A percentile compares a stretch with the other conserved stretches of the same genome.
Evolutionary conservation across 2,329 filamentous ascomycete species (phyloP).

Genomic region (Xylariaceae sp.): DNA sequence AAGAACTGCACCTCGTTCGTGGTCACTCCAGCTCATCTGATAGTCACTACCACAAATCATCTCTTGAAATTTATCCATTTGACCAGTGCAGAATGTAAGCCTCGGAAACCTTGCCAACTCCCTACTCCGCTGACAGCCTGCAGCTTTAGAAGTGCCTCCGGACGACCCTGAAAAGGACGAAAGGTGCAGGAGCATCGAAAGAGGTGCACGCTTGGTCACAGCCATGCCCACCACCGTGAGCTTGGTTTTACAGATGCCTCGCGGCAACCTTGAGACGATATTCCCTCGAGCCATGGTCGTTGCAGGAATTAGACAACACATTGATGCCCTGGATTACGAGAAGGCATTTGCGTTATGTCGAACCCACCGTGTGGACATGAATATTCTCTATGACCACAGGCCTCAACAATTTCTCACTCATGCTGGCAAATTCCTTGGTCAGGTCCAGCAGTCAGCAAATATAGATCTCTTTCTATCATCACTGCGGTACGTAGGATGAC

Average conservation of each 20-base stretch:
- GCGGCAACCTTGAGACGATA: conserved; percentile 92
- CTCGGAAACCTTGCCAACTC: conserved; percentile 1
- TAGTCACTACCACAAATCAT: conserved; percentile 89
- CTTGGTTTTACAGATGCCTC: conserved; percentile 86
- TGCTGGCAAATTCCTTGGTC: conserved; percentile 70
- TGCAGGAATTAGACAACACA: conserved; percentile 74
- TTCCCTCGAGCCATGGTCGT: conserved; percentile 89
- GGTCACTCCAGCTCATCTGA: conserved; percentile 71
- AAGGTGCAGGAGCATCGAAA: conserved; percentile 83
- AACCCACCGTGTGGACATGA: conserved; percentile 94
- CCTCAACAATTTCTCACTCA: conserved; percentile 76
- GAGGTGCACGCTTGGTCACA: conserved; percentile 78
- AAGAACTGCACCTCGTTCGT: conserved; percentile 91
- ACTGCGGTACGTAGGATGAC: conserved; percentile 52
- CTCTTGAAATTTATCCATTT: conserved; percentile 92
- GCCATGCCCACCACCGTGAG: conserved; percentile 84
- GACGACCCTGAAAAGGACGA: conserved; percentile 92
- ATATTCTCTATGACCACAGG: conserved; percentile 91
- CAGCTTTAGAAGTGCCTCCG: conserved; percentile 71
- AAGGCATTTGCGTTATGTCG: conserved; percentile 82
- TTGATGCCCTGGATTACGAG: conserved; percentile 73
- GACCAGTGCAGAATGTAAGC: conserved; percentile 53
- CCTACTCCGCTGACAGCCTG: conserved; percentile 13
- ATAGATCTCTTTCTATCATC: conserved; percentile 90
- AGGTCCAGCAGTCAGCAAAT: conserved; percentile 72